Percentiles rank a stretch among this genome's conserved stretches.
These are phyloP conservation scores for Phytophthora ramorum DNA, from an alignment of 352 stramenopile genomes.

Conservation along the genomic window DNA sequence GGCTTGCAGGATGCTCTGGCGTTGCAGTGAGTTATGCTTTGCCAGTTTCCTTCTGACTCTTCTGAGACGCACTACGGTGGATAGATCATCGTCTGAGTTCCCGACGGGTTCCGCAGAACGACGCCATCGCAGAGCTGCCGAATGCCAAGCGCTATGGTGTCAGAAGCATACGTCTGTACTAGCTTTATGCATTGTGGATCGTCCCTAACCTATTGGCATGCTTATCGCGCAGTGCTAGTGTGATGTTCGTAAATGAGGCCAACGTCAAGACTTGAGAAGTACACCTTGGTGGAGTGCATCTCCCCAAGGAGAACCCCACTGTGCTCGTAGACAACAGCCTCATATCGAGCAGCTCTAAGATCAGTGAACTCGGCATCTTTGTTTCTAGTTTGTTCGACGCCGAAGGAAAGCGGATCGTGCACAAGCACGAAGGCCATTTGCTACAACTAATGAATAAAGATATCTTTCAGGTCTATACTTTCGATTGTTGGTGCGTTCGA, in stretches of 20 bases:
- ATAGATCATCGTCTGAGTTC: conserved; percentile 54
- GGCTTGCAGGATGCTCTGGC: no score
- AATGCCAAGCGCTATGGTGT: conserved; percentile 73
- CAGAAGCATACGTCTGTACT: conserved; percentile 55
- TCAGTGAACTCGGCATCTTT: conserved; percentile 97
- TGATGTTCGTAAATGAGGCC: conserved; percentile 91
- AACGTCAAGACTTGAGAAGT: conserved; percentile 92
- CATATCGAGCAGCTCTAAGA: conserved; percentile 78
- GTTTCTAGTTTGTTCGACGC: no score
- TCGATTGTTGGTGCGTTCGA: no score
- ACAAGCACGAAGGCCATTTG: conserved; percentile 95
- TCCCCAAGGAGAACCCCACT: conserved; percentile 85
- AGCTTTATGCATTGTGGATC: neutral
- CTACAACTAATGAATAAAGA: no score
- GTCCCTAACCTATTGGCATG: conserved; percentile 4
- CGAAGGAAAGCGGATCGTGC: conserved; percentile 89
- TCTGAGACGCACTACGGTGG: conserved; percentile 62
- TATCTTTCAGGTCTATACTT: no score
- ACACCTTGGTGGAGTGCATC: conserved; percentile 98
- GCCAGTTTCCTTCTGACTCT: conserved; percentile 61
- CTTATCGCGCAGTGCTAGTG: conserved; percentile 50
- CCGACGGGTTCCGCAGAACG: conserved; percentile 63
- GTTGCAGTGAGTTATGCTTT: neutral
- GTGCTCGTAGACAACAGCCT: conserved; percentile 82
- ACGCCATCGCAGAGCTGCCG: conserved; percentile 73